These are phyloP conservation scores for Aspergillus baeticus DNA, from an alignment of 495 filamentous ascomycete genomes.

Conservation along the genomic window DNA sequence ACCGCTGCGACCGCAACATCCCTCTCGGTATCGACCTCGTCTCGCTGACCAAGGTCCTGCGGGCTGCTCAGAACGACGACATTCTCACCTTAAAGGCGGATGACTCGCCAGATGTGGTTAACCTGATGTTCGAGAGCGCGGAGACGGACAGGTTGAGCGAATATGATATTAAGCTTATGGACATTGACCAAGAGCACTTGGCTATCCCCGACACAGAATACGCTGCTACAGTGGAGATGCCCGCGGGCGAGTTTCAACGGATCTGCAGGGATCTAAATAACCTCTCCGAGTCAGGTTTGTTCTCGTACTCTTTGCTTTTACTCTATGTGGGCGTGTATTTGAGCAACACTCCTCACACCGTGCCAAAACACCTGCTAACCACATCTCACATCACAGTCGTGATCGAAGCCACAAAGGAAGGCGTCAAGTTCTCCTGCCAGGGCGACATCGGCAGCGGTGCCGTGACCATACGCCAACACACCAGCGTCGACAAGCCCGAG, in stretches of 20 bases:
- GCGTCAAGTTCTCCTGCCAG: constrained; percentile 89
- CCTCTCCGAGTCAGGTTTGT: constrained; percentile 89
- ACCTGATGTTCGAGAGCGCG: constrained; percentile 91
- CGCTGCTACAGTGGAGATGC: constrained; percentile 87
- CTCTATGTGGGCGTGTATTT: too few species aligned
- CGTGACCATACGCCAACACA: constrained; percentile 86
- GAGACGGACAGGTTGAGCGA: constrained; percentile 90
- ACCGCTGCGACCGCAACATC: constrained; percentile 98
- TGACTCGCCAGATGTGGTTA: constrained; percentile 91
- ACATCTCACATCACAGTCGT: constrained; percentile 58
- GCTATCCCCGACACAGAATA: constrained; percentile 99
- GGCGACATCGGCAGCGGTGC: constrained; percentile 96
- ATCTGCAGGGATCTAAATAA: constrained; percentile 90
- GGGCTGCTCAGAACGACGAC: constrained; percentile 91
- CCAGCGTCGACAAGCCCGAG: constrained; percentile 86
- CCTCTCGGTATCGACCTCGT: constrained; percentile 95
- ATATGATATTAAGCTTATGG: constrained; percentile 99
- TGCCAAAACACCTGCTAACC: background rate
- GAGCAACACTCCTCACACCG: too few species aligned
- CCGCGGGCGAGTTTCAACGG: constrained; percentile 84
- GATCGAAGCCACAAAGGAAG: constrained; percentile 96
- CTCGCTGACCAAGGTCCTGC: constrained; percentile 96
- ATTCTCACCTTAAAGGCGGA: constrained; percentile 96
- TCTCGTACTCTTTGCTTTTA: too few species aligned
- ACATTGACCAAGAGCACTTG: constrained; percentile 99